Base-by-base conservation (phyloP, 2,329 filamentous ascomycete genomes). In the Monilinia aucupariae region DNA sequence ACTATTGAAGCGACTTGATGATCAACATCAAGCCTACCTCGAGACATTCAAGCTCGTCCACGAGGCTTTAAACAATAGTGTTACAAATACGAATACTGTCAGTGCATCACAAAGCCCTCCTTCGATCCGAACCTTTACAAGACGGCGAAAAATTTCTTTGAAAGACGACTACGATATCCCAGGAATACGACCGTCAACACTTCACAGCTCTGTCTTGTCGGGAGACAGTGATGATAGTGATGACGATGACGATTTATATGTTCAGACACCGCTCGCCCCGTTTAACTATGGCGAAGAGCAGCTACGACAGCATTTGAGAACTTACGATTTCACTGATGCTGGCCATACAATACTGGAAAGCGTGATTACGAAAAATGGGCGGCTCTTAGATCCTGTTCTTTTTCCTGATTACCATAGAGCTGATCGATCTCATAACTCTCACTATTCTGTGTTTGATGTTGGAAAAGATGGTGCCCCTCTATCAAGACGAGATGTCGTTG, bases 221-320 rank as follows among this genome's bases (percentile, higher is more conserved):
- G 72, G 74, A 20, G 75, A 77, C 4, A 74, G 74, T 34, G 73
- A 75, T 41, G 67, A 69, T 10, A 74, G 74, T 30, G 75, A 77
- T 37, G 72, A 75, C 34, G 74, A 77, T 62, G 73, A 75, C 39
- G 69, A 71, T 12, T 67, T 75, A 20, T 78, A 75, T 66, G 76
- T 78, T 5, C 77, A 78, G 65, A 69, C 70, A 20, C 71, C 75
- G 20, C 68, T 81, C 25, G 73, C 75, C 2, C 64, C 73, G 0
- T 74, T 75, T 48, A 74, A 70, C 5, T 78, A 76, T 64, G 74
- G 78, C 50, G 75, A 79, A 58, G 77, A 79, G 60, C 74, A 77
- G 66, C 67, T 82, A 22, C 74, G 78, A 25, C 70, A 76, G 9
- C 79, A 82, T 68, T 66, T 81, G 48, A 76, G 73, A 65, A 75